These are phyloP conservation scores for Cercospora zeina DNA, from an alignment of 2,329 filamentous ascomycete genomes.

Conservation along the genomic window DNA sequence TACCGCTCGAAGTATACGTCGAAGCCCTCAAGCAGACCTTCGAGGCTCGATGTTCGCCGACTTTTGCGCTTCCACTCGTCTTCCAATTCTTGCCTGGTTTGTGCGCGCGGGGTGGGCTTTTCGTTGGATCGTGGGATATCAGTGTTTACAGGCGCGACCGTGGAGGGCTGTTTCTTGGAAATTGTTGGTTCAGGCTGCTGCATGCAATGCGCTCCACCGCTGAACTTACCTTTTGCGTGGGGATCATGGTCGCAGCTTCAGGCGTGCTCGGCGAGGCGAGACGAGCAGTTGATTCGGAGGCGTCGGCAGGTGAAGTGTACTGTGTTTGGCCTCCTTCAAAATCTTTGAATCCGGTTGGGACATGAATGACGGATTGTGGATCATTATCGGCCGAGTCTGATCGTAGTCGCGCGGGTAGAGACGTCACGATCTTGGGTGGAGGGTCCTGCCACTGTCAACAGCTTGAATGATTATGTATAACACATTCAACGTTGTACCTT, in stretches of 20 bases:
- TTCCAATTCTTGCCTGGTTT: slow-evolving; percentile 75
- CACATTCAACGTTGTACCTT: slow-evolving; percentile 34
- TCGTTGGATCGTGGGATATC: slow-evolving; percentile 64
- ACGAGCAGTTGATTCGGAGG: slow-evolving; percentile 30
- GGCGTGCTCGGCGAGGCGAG: slow-evolving; percentile 42
- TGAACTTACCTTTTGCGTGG: slow-evolving; percentile 37
- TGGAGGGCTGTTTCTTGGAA: slow-evolving; percentile 4
- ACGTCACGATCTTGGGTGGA: slow-evolving; percentile 51
- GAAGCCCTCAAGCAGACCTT: slow-evolving; percentile 57
- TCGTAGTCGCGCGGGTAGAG: slow-evolving; percentile 43
- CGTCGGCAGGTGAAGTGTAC: slow-evolving; percentile 27
- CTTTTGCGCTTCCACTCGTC: slow-evolving; percentile 56
- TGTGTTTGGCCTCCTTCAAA: slow-evolving; percentile 55
- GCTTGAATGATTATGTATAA: slow-evolving; percentile 31
- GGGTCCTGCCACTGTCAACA: slow-evolving; percentile 33
- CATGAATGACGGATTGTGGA: slow-evolving; percentile 87
- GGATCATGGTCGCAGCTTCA: slow-evolving; percentile 36
- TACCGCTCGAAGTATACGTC: slow-evolving; percentile 22
- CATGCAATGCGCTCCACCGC: neutral
- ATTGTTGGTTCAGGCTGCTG: neutral
- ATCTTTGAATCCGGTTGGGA: slow-evolving; percentile 75
- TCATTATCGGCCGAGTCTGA: slow-evolving; percentile 67
- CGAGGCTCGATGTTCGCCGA: slow-evolving; percentile 70
- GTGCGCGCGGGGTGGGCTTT: slow-evolving; percentile 76
- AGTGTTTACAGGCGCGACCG: slow-evolving; percentile 71